Base-by-base conservation (phyloP, 441 rosid species). In the Gossypium schwendimanii region DNA sequence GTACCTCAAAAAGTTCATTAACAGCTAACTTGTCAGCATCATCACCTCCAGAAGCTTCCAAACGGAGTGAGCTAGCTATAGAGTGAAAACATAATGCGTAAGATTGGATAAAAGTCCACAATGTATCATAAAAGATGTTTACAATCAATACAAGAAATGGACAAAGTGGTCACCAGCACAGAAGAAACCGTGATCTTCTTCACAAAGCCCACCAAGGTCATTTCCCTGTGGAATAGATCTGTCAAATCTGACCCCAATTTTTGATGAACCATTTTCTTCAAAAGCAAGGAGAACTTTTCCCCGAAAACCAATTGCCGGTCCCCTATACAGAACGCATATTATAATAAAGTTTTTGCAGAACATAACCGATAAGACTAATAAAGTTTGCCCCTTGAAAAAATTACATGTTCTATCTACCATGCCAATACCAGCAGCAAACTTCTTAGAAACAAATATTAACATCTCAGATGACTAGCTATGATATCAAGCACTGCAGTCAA, bases 221-320 rank as follows among this genome's bases (percentile, higher is more conserved):
- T 84, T 93, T 86, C 99, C 99, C 79, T 93, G 97, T 9, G 83
- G 88, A 60, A 96, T 86, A 63, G 93, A 72, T 77, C 74, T 92
- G 82, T 96, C 99, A 74, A 96, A 96, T 81, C 98, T 93, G 72
- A 96, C 93, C 62, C 99, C 98, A 75, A 96, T 78, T 79, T 96
- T 96, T 44, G 98, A 94, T 71, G 86, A 83, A 75, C 86, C 88
- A 75, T 93, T 96, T 74, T 88, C 97, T 87, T 93, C 97, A 84
- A 93, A 93, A 63, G 98, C 85, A 80, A 93, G 97, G 79, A 91
- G 74, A 33, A 96, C 98, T 87, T 86, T 90, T 55, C 99, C 99
- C 75, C 96, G 93, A 84, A 77, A 87, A 31, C 97, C 97, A 79
- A 75, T 47, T 4, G 87, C 24, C 0, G 99, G 99, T 63, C 97